Evolutionary conservation across 768 basidiomycete species (phyloP), one percentile per base, ranked within the genome.

Genomic region (Brasilioporus rufonigricans): DNA sequence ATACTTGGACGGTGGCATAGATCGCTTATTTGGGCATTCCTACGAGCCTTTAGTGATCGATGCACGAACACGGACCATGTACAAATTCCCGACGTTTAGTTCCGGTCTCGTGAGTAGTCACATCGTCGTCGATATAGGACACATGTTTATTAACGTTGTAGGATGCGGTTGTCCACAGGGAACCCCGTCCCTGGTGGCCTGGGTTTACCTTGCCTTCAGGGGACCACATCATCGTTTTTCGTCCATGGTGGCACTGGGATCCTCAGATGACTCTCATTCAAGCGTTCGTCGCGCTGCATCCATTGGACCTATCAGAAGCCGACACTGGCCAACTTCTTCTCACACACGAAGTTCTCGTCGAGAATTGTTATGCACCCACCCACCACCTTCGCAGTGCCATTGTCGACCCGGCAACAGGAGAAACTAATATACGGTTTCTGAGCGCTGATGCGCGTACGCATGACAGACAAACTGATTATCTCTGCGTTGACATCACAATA

Each of bases 11-110:
- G 57, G 56, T 35, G 63, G 55, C 23, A 33, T 43, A 24, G 63
- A 64, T 6, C 57, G 48, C 33, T 9, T 57, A 11, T 62, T 62
- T 44, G 48, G 52, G 13, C 33, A 45, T 19, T 2, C 19, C 14
- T 50, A 29, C 29, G 50, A 65, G 27, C 54, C 63, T 36, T 24
- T 55, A 50, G 52, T 64, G 45, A 39, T 64, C 21, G 60, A 64
- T 14, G 26, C 35, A 18, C 64, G 57, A 29, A 65, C 63, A 5
- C 39, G 63, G 39, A 23, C 41, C 18, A 51, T 54, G 16, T 64
- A 62, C 21, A 55, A n/a, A 33, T 62, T 64, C 16, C 63, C 63
- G 0, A 31, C 10, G 14, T 65, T 62, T 24, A 56, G 40, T 26
- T 60, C 57, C 5, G 1, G 24, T 14, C 14, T 62, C 35, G 63